These are phyloP conservation scores for Marchantia polymorpha DNA, from an alignment of 225 moss, liverwort and hornwort genomes.

Conservation along the genomic window DNA sequence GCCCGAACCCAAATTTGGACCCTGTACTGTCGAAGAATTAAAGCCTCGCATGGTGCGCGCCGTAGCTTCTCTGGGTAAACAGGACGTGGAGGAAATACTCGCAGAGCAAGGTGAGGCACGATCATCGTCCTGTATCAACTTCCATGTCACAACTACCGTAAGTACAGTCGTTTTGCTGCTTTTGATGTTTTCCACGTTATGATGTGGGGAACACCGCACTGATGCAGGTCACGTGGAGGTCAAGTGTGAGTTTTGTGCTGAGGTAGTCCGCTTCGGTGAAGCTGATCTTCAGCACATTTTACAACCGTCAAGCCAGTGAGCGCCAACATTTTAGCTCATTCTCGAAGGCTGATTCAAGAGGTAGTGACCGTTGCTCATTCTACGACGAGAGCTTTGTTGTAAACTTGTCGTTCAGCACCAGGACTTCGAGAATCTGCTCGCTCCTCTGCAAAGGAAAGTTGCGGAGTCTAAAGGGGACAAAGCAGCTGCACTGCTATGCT, in stretches of 20 bases:
- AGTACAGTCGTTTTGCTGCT: background rate
- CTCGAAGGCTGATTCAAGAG: constrained; percentile 1
- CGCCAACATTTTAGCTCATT: background rate
- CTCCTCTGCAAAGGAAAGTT: background rate
- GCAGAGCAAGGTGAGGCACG: constrained; percentile 68
- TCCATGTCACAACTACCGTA: background rate
- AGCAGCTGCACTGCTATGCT: background rate
- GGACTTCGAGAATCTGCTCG: background rate
- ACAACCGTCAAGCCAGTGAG: constrained; percentile 43
- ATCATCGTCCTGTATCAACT: background rate
- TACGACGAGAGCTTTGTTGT: background rate
- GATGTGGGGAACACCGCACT: background rate
- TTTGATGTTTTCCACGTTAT: background rate
- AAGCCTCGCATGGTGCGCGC: constrained; percentile 94
- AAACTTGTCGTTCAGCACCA: background rate
- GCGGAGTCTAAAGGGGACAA: background rate
- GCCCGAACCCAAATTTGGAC: constrained; percentile 80
- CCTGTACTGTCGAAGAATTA: constrained; percentile 87
- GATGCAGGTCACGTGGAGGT: constrained; percentile 90
- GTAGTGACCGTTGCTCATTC: background rate
- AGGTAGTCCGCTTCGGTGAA: constrained; percentile 80
- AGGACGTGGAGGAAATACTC: constrained; percentile 72
- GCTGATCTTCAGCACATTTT: constrained; percentile 75
- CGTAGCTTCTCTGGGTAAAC: constrained; percentile 77
- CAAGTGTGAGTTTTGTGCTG: constrained; percentile 89